Base-by-base conservation (phyloP, 163 green algal species). In the Prototheca cutis region DNA sequence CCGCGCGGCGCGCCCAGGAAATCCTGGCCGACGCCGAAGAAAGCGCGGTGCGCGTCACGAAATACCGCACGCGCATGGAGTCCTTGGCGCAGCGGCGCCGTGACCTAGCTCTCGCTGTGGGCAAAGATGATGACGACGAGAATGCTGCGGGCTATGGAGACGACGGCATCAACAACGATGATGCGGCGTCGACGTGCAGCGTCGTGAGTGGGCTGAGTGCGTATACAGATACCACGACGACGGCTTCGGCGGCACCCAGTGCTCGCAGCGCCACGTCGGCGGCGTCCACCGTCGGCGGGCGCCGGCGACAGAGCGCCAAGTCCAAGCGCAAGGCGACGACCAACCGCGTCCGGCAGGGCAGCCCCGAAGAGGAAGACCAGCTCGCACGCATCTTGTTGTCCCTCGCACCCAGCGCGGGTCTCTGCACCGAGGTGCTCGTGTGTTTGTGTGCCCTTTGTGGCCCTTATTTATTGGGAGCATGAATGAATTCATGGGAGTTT, bases 41-140 rank as follows among this genome's bases (percentile, higher is more conserved):
- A 40, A 65, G 72, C 42, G 36, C 31, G 30, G 79, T 80, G 49
- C 71, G 76, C 7, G 63, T 91, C 1, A 10, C 28, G 28, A 90
- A 90, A 67, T 93, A 95, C 62, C 49, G 55, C 5, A 62, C 66
- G 2, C 70, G 87, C 27, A 60, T 89, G 13, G 67, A 59, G 39
- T 76, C 90, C 58, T 76, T 93, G 10, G 60, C 73, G 15, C 54
- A 65, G 32, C 76, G 74, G 53, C 70, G 82, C 45, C 1, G 57
- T 23, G 70, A 72, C 1, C 66, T 90, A 73, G 62, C 74, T 53
- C 77, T 65, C 1, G 62, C 63, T 3, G 42, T 81, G 47, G 67
- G 34, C 4, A 68, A 53, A 13, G 63, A 63, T 1, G 68, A 76
- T 2, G 63, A 60, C 1, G 74, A 68, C 23, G 34, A 55, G 5